Evolutionary conservation across 2,329 filamentous ascomycete genomes (phyloP).

Genomic region (Pseudocercospora eumusae): DNA sequence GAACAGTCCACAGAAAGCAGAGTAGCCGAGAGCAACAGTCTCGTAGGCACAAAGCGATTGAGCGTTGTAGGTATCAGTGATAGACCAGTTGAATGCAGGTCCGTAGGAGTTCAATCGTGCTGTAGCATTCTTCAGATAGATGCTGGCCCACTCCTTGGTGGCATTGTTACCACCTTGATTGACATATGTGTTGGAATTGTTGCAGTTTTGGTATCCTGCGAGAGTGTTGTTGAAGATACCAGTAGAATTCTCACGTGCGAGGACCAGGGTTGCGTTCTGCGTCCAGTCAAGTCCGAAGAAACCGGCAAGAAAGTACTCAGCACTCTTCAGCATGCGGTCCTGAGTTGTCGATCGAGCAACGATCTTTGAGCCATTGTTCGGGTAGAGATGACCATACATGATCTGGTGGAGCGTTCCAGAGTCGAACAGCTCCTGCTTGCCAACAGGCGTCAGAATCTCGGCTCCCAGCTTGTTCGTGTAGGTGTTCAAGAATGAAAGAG

Average conservation of each 20-base stretch:
- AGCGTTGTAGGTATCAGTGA: constrained; percentile 63
- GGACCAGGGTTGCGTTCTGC: constrained; percentile 42
- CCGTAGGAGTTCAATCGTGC: constrained; percentile 55
- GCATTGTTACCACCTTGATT: constrained; percentile 58
- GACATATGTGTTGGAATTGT: constrained; percentile 56
- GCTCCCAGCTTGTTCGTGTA: constrained; percentile 70
- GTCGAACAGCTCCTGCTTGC: constrained; percentile 61
- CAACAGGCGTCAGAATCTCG: constrained; percentile 71
- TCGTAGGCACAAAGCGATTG: constrained; percentile 77
- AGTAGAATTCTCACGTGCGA: constrained; percentile 63
- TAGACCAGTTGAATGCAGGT: constrained; percentile 59
- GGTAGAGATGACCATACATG: constrained; percentile 68
- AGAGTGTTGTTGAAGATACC: constrained; percentile 64
- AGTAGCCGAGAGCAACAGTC: constrained; percentile 74
- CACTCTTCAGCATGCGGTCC: constrained; percentile 74
- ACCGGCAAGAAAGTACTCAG: constrained; percentile 75
- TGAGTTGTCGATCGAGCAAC: constrained; percentile 74
- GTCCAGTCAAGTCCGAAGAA: constrained; percentile 78
- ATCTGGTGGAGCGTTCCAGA: constrained; percentile 71
- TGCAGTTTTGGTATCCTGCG: constrained; percentile 67
- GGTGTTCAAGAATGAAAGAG: constrained; percentile 65
- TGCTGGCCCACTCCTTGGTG: constrained; percentile 59
- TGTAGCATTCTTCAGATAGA: constrained; percentile 67
- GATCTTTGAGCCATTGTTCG: constrained; percentile 69
- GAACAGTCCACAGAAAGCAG: constrained; percentile 72